phyloP scores from a whole-genome alignment of 2,329 filamentous ascomycete species.

The Conoideocrella luteorostrata region DNA sequence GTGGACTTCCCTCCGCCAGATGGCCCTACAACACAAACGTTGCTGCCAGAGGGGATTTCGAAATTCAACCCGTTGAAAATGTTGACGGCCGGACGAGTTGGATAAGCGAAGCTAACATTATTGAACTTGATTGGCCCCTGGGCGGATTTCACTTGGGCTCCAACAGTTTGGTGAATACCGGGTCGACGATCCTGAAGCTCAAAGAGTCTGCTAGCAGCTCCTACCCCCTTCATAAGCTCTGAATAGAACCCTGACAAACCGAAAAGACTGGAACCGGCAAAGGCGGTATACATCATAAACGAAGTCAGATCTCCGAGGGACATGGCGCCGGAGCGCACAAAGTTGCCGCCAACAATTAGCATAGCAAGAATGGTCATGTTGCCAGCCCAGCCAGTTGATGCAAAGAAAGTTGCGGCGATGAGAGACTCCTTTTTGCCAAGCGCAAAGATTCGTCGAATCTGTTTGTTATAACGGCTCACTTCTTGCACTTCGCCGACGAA shows the following conservation, averaged over 20 bases:
- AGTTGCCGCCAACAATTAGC: constrained; percentile 81
- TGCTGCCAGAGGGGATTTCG: constrained; percentile 84
- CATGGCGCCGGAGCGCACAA: constrained; percentile 82
- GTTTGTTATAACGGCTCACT: constrained; percentile 82
- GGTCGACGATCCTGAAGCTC: constrained; percentile 89
- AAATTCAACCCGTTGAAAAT: constrained; percentile 91
- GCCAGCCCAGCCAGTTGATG: constrained; percentile 79
- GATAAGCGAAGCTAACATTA: constrained; percentile 83
- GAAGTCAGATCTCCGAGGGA: constrained; percentile 88
- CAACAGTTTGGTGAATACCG: constrained; percentile 80
- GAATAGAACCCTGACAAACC: constrained; percentile 95
- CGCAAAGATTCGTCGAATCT: constrained; percentile 86
- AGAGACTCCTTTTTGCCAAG: constrained; percentile 82
- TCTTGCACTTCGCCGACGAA: constrained; percentile 93
- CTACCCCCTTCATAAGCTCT: constrained; percentile 97
- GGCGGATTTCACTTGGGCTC: constrained; percentile 71
- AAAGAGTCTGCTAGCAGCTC: constrained; percentile 91
- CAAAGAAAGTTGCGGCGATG: constrained; percentile 86
- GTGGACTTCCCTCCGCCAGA: constrained; percentile 96
- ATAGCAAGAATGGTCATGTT: constrained; percentile 94
- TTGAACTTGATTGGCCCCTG: constrained; percentile 85
- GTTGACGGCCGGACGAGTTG: constrained; percentile 80
- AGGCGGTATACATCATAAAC: constrained; percentile 98
- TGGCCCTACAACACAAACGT: constrained; percentile 93
- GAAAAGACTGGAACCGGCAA: constrained; percentile 77